These are phyloP conservation scores for Leishmania tropica DNA, from an alignment of 208 protist species.

Conservation along the genomic window DNA sequence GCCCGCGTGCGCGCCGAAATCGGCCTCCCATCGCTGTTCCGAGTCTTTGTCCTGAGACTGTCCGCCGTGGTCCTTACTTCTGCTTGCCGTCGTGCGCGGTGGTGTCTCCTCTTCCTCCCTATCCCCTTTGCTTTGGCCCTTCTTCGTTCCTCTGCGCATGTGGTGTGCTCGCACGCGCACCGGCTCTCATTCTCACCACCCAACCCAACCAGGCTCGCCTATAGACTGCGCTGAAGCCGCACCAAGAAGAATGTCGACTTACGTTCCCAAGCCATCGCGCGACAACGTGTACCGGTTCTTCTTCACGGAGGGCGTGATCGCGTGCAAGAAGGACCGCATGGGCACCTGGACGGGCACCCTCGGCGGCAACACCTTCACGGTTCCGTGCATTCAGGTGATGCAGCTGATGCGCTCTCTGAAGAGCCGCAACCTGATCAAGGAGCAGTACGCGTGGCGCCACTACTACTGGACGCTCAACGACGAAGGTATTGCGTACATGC, in stretches of 20 bases:
- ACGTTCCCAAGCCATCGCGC: slow-evolving; percentile 79
- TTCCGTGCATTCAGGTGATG: slow-evolving; percentile 86
- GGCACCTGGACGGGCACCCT: slow-evolving; percentile 85
- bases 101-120: neutral
- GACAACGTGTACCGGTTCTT: slow-evolving; percentile 94
- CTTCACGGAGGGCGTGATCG: slow-evolving; percentile 91
- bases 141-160: neutral
- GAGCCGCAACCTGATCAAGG: slow-evolving; percentile 91
- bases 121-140: neutral
- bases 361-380: slow-evolving; percentile 77
- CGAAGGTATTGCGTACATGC: slow-evolving; percentile 93
- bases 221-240: neutral
- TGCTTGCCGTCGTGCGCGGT: neutral
- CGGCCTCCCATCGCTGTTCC: neutral
- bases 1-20: neutral
- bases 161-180: neutral
- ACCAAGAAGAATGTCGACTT: slow-evolving; percentile 19
- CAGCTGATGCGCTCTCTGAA: slow-evolving; percentile 92
- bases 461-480: slow-evolving; percentile 96
- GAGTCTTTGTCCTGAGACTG: neutral
- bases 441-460: slow-evolving; percentile 95
- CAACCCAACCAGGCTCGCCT: neutral
- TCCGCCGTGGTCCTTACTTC: neutral
- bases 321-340: slow-evolving; percentile 92
- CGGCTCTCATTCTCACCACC: too few relatives aligned